These are phyloP conservation scores for Lenwebbia sp. DNA, from an alignment of 345 rosid genomes.

Conservation along the genomic window DNA sequence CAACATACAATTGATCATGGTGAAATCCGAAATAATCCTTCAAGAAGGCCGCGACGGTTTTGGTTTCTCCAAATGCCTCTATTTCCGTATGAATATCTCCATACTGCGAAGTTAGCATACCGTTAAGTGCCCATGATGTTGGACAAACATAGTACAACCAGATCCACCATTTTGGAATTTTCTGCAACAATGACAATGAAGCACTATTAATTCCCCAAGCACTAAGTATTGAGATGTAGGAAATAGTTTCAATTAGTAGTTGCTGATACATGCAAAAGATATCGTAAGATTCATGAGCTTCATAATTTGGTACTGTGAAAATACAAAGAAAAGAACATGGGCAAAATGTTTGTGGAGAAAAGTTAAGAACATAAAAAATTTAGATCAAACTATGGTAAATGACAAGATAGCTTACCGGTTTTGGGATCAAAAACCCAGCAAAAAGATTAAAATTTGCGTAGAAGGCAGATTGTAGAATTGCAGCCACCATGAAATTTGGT, in stretches of 20 bases:
- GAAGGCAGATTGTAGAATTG: conserved; percentile 27
- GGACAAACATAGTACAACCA: conserved; percentile 63
- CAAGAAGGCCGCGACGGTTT: conserved; percentile 28
- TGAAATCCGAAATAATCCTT: conserved; percentile 47
- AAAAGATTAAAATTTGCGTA: conserved; percentile 43
- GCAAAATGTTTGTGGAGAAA: background rate
- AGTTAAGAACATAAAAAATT: background rate
- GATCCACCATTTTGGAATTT: conserved; percentile 74
- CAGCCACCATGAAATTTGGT: conserved; percentile 48
- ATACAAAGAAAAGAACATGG: background rate
- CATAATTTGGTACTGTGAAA: background rate
- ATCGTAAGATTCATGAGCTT: background rate
- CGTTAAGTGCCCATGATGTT: conserved; percentile 62
- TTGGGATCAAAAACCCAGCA: conserved; percentile 60
- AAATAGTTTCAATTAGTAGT: background rate
- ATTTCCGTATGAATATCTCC: conserved; percentile 45
- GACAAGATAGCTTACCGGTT: conserved; percentile 35
- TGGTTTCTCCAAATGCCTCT: conserved; percentile 32
- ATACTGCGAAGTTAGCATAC: conserved; percentile 57
- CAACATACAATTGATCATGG: conserved; percentile 20
- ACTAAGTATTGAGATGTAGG: background rate
- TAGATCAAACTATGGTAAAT: background rate
- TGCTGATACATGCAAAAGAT: background rate
- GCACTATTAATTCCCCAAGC: background rate
- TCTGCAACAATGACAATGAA: conserved; percentile 22